Base-by-base conservation (phyloP, 1,284 basidiomycete genomes). In the Cutaneotrichosporon sp. region DNA sequence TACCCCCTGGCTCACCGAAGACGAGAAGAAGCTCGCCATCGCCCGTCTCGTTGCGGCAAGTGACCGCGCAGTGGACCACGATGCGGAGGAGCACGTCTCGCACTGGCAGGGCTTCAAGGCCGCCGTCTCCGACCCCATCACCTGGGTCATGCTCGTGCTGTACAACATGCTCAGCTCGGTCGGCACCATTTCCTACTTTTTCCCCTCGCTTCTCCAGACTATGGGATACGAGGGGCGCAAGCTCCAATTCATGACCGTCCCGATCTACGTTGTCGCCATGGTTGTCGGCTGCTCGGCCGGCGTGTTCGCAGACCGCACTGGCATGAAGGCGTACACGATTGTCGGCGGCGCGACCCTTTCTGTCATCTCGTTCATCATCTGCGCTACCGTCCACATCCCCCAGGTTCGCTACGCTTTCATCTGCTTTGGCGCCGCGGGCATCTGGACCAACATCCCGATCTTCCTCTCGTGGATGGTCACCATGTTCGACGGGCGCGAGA, bases 221-320 rank as follows among this genome's bases (percentile, higher is more conserved):
- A 67, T 81, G 8, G 79, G 80, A 7, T 79, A 81, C 72, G 65
- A 50, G n/a, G 73, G 73, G n/a, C 64, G 69, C 38, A 69, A 56
- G 46, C 74, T 72, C 2, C 80, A 81, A 68, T 80, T 77, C 68
- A 80, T 80, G 77, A 81, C 81, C 0, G 81, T 81, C 4, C 81
- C 81, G 21, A 80, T 82, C 66, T 82, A 82, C 72, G 62, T 69
- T 13, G 80, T 81, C 56, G 75, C 81, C 2, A 72, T 81, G 7
- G 61, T 74, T 57, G 72, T 78, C 55, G 73, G 78, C 13, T 64
- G 81, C 42, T 26, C 70, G 36, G 69, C 69, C 56, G 78, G 77
- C 22, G 73, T 69, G 56, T 73, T 70, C 42, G 76, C 81, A 7
- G 81, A 81, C 69, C 59, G 70, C 53, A 77, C 75, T 1, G 62